phyloP scores from a whole-genome alignment of 371 early-diverging fungal species.

The Mortierella sp. region DNA sequence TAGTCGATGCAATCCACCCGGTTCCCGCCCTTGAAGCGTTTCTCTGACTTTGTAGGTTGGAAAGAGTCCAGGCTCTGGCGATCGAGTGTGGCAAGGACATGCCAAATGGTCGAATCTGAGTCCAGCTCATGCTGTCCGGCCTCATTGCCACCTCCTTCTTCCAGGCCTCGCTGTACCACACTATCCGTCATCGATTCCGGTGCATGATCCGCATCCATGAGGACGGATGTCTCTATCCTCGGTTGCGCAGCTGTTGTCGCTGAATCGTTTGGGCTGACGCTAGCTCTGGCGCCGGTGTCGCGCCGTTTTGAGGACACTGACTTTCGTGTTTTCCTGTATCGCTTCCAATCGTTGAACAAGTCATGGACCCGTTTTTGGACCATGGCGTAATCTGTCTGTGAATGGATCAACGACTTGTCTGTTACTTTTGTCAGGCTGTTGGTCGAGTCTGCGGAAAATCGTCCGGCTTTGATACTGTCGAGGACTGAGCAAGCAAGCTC shows the following conservation, averaged over 20 bases:
- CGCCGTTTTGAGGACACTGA: conserved; percentile 36
- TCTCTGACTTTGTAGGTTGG: conserved; percentile 39
- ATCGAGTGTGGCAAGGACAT: conserved; percentile 24
- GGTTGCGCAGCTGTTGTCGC: background rate
- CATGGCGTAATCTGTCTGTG: conserved; percentile 1
- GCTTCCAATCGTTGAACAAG: conserved; percentile 27
- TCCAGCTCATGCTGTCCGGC: no score
- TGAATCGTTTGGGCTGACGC: background rate
- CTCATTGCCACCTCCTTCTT: background rate
- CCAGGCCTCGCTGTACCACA: background rate
- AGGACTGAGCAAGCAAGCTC: conserved; percentile 51
- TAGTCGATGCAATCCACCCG: conserved; percentile 54
- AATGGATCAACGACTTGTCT: background rate
- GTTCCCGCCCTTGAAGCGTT: conserved; percentile 41
- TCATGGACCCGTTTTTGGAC: conserved; percentile 18
- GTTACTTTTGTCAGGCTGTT: background rate
- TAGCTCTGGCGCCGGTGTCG: background rate
- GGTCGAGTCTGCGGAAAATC: background rate
- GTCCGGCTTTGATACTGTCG: conserved; percentile 39
- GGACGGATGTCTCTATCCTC: background rate
- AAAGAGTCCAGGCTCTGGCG: conserved; percentile 28
- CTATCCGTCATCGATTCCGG: background rate
- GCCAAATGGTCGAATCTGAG: conserved; percentile 30
- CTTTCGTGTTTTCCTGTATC: conserved; percentile 30
- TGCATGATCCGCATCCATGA: background rate